phyloP scores from a whole-genome alignment of 139 green algal species.

The Limnomonas spitsbergensis region DNA sequence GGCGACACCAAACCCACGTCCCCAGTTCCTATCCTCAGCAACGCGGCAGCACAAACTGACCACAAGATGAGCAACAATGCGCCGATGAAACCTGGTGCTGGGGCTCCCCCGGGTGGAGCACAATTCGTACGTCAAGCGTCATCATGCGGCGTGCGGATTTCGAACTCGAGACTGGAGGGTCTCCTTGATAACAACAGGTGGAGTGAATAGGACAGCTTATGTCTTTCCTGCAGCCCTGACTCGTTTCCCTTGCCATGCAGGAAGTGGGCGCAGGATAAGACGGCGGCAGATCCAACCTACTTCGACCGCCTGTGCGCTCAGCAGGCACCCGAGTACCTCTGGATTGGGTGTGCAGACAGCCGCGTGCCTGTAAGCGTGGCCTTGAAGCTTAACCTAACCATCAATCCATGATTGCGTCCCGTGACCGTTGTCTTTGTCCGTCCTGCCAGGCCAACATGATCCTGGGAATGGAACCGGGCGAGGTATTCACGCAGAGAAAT shows the following conservation, averaged over 20 bases:
- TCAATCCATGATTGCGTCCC: background rate
- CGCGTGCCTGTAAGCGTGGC: background rate
- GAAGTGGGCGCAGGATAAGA: background rate
- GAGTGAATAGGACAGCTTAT: too few species aligned
- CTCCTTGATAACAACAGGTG: too few species aligned
- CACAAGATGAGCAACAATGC: too few species aligned
- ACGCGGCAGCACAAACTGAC: too few species aligned
- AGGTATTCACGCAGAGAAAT: constrained; percentile 2
- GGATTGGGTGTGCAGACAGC: constrained; percentile 78
- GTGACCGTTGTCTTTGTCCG: background rate
- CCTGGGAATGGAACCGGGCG: constrained; percentile 24
- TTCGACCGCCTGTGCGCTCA: constrained; percentile 16
- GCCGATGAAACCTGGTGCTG: too few species aligned
- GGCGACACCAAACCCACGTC: too few species aligned
- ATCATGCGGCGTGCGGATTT: too few species aligned
- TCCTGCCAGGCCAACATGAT: background rate
- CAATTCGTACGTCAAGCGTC: too few species aligned
- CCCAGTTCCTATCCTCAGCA: too few species aligned
- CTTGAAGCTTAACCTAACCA: background rate
- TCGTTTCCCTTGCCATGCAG: constrained; percentile 3
- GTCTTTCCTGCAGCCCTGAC: too few species aligned
- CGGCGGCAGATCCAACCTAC: constrained; percentile 20
- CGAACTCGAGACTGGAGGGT: too few species aligned
- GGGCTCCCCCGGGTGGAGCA: too few species aligned
- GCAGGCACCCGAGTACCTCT: constrained; percentile 73